Evolutionary conservation across 1,284 basidiomycete species (phyloP), one percentile per base, ranked within the genome.

Genomic region (Austroboletus niveus): DNA sequence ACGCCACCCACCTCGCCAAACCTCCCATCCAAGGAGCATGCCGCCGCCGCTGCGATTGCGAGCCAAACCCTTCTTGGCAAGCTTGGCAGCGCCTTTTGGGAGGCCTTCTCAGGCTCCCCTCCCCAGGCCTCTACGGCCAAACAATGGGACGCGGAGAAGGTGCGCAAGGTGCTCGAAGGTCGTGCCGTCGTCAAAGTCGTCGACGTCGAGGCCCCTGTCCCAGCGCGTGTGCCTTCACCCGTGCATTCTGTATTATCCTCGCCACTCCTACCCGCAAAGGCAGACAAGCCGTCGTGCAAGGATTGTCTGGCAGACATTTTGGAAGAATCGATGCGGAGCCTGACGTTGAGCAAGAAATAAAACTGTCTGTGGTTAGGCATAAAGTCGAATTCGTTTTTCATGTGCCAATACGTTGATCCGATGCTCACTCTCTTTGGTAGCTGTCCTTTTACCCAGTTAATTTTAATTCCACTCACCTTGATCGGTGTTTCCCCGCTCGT

Each of bases 41-140:
- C 81, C 3, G 72, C 84, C 50, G 73, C 82, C 24, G 87, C 85
- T 8, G 77, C 80, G 8, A 74, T 88, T 54, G 88, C 86, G 5
- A 81, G 79, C 32, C 85, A 89, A 68, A 89, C 88, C 0, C 68
- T 91, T 30, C 62, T 87, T 45, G 71, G 73, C 65, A 84, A 81
- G 60, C 75, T 91, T 30, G 84, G 86, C 14, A 66, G 72, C 27
- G 85, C 88, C 40, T 90, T 91, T 70, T 90, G 87, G 87, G 87
- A 90, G 56, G 89, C 88, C 29, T 91, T 91, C 70, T 78, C 83
- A 14, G 82, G 82, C 24, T 62, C 71, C 2, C 57, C 72, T 39
- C 11, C 54, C 1, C 47, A 57, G 47, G 53, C 64, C 42, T 59
- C 59, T 59, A 46, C 54, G 50, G 29, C 48, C 55, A 61, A 63